Evolutionary conservation across 2,329 filamentous ascomycete species (phyloP), one percentile per base, ranked within the genome.

Genomic region (Pseudogymnoascus sp.): DNA sequence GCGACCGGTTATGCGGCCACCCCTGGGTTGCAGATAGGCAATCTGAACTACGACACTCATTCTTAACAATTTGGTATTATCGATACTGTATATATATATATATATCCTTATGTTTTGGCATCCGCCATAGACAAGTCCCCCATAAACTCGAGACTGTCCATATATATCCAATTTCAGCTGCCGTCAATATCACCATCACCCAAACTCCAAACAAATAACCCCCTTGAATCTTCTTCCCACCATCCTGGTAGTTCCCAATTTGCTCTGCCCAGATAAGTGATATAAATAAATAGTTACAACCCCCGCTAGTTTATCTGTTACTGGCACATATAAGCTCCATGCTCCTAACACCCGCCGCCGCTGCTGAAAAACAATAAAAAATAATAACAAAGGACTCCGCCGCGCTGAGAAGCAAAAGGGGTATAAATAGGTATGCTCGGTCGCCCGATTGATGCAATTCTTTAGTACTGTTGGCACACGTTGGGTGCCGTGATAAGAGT

Each of bases 61-160:
- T 55, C 29, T 55, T 55, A 55, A 55, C 48, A 55, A 55, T 55
- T 55, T 55, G 48, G 15, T 55, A 55, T 55, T 55, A 33, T 55
- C 15, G 48, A 55, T 55, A 21, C 29, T 33, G 27, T 45, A 12
- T 55, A 55, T 55, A 21, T 15, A 29, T 40, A 40, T 40, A 27
- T 48, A 18, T 35, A 21, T n/a, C 27, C 12, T 15, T 52, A 33
- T 55, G 27, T 55, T 13, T 18, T 10, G 5, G 48, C 48, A 33
- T 21, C 21, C n/a, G 9, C 7, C 48, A 12, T 10, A 21, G 29
- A 55, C n/a, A 55, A 27, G 48, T 55, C 29, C n/a, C 15, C 8
- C 31, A 13, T 55, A 21, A 21, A 33, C 35, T 12, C 2, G 18
- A 21, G 15, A 21, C 48, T 18, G 48, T 15, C 48, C 9, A n/a